phyloP scores from a whole-genome alignment of 2,329 filamentous ascomycete genomes.

The Colletotrichum spinosum region DNA sequence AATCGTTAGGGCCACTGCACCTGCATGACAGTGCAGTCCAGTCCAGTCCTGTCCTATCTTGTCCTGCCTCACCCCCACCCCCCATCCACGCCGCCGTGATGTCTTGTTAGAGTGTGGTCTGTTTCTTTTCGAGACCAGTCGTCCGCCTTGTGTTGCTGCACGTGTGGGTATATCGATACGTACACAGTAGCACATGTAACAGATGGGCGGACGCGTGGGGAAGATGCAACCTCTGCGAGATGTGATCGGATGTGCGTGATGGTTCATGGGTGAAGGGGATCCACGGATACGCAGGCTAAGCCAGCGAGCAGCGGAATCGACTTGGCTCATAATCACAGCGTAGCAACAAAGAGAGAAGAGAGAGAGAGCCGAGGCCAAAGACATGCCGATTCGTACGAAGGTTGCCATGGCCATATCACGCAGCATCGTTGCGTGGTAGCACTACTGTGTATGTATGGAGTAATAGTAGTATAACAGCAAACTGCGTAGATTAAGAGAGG shows the following conservation, averaged over 20 bases:
- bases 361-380: too few relatives aligned
- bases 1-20: background rate
- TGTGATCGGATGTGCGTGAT: constrained; percentile 20
- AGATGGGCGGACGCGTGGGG: too few relatives aligned
- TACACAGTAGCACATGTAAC: background rate
- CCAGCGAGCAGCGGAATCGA: too few relatives aligned
- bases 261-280: background rate
- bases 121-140: constrained; percentile 4
- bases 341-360: too few relatives aligned
- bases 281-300: too few relatives aligned
- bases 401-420: too few relatives aligned
- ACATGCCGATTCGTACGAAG: too few relatives aligned
- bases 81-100: background rate
- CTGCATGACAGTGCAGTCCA: constrained; percentile 27
- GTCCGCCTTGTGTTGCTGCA: constrained; percentile 25
- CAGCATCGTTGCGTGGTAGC: too few relatives aligned
- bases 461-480: too few relatives aligned
- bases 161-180: constrained; percentile 28
- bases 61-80: too few relatives aligned
- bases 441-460: too few relatives aligned
- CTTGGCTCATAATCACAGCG: too few relatives aligned
- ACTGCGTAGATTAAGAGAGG: background rate
- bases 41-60: background rate
- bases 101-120: background rate
- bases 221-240: constrained; percentile 3